Base-by-base conservation (phyloP, 441 rosid genomes). In the Raphanus hybrid region DNA sequence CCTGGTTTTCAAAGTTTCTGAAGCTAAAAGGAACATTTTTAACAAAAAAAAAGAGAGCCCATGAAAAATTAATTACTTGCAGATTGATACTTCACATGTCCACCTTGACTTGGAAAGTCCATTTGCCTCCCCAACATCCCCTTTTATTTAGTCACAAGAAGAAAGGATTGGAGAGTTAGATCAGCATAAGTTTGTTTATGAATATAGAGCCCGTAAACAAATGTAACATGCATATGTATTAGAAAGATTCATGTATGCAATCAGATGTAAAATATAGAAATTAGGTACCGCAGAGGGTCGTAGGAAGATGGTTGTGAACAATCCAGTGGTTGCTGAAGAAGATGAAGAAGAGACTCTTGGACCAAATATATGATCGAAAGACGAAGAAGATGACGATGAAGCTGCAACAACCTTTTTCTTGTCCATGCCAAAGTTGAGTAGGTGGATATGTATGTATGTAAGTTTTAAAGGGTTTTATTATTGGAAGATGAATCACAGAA, bases 231-330 rank as follows among this genome's bases (percentile, higher is more conserved):
- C 70, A 64, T 18, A 23, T 72, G 10, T 39, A 41, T 67, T 37
- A 73, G 18, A 67, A 78, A 16, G 74, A 67, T 60, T 34, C 35
- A 67, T 16, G 55, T 57, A 71, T 64, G 66, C 39, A 26, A 41
- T 52, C 23, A 15, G 59, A 54, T 54, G 59, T 54, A 54, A 54
- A 54, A 54, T 54, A 15, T 54, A 18, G 10, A 54, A 6, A 6
- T 54, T 54, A 54, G 15, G 59, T 54, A 75, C 80, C 26, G 35
- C 20, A 70, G 77, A 75, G 55, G 83, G 77, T 35, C 29, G 80
- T 61, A 80, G 80, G 70, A 80, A 80, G 67, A 80, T 80, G 67
- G 80, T 71, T 18, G 63, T 75, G 73, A 80, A 80, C 37, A 80
- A 61, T 54, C 83, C 80, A 65, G 62, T 29, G 6, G 82, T 8